Evolutionary conservation across 2,329 filamentous ascomycete species (phyloP), one percentile per base, ranked within the genome.

Genomic region (Eutypella sp.): DNA sequence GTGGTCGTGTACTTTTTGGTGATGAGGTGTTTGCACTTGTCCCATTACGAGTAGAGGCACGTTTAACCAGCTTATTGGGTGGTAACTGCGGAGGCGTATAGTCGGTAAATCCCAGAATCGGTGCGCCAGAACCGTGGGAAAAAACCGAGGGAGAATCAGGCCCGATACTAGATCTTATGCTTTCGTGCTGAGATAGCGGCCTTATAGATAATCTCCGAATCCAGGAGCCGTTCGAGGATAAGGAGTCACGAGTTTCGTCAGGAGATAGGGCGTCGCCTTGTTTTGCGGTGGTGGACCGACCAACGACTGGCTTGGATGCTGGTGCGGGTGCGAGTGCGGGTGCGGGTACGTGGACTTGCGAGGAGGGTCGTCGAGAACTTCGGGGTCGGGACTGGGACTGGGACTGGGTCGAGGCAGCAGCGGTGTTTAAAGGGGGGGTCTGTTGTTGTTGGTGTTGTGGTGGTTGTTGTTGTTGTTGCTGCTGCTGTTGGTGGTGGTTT

Each of bases 41-140:
- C 42, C 68, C 68, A 52, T 75, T 74, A 40, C 72, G 68, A 18
- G 84, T 81, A 3, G 82, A 75, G 31, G 79, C 75, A 49, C 86
- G 81, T 67, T 92, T 92, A 43, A 90, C 85, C 34, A 91, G 73
- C 68, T 89, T 90, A 65, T 91, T 91, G 16, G 82, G 84, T 8
- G 79, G 71, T 25, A 80, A 64, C 49, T 73, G 73, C 54, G 64
- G 67, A 52, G 62, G 68, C 16, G 63, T 49, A 16, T 70, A 60
- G 37, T 59, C 60, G 15, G 64, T 56, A 19, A 69, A 65, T 9
- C 69, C 65, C 19, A 85, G 64, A 47, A 89, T 85, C 15, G 85
- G 82, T 20, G 76, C 80, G 1, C 74, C 77, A 29, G 85, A 89
- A 48, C 75, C 78, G 66, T 87, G 78, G 16, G 84, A 87, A 61